These are phyloP conservation scores for Caryopteris hybrid DNA, from an alignment of 305 asterid species.

Conservation along the genomic window DNA sequence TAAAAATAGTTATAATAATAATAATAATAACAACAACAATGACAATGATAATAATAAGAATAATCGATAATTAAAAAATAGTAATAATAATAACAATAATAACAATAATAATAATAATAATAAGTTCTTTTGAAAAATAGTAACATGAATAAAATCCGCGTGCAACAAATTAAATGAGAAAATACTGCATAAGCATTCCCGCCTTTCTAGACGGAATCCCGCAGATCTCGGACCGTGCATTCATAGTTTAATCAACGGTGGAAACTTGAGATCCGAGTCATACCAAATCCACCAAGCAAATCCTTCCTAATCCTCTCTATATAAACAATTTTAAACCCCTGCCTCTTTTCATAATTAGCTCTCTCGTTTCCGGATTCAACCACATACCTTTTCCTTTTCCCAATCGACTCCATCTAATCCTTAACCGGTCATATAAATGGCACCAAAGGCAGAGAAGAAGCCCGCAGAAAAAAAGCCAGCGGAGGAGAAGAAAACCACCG, in stretches of 20 bases:
- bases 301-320: background rate
- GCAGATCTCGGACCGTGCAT: background rate
- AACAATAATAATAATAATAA: too few relatives aligned
- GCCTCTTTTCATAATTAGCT: background rate
- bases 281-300: constrained; percentile 20
- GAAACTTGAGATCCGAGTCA: background rate
- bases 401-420: too few relatives aligned
- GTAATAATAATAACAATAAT: too few relatives aligned
- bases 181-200: background rate
- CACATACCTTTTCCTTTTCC: background rate
- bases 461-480: too few relatives aligned
- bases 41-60: too few relatives aligned
- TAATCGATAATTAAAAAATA: too few relatives aligned
- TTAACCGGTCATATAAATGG: background rate
- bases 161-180: too few relatives aligned
- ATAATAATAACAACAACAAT: too few relatives aligned
- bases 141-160: background rate
- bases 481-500: too few relatives aligned
- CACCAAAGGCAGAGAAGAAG: too few relatives aligned
- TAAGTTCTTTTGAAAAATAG: too few relatives aligned
- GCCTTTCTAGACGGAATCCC: background rate
- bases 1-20: too few relatives aligned
- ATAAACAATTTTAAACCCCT: background rate
- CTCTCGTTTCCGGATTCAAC: background rate
- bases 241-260: constrained; percentile 16